Percentiles rank a stretch among this genome's conserved stretches.
Conservation (phyloP, 2,329 filamentous ascomycete species). For the Ophiostoma novo-ulmi region DNA sequence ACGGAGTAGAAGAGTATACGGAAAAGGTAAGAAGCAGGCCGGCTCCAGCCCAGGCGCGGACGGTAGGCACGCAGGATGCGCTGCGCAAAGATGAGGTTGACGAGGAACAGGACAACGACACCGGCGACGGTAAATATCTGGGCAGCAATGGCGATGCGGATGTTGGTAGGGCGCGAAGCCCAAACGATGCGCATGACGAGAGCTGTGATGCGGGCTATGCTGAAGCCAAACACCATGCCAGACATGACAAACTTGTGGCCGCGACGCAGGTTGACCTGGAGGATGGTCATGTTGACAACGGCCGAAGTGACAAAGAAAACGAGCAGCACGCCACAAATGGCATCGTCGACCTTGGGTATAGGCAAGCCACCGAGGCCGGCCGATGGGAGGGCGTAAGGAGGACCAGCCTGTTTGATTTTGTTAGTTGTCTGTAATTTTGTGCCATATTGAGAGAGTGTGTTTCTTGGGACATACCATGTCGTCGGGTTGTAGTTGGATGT, state of each 20-base stretch:
- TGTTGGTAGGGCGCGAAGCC: constrained; percentile 41
- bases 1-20: constrained; percentile 52
- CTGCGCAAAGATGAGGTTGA: constrained; percentile 73
- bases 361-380: constrained; percentile 57
- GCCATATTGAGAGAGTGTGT: background rate
- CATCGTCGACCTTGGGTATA: constrained; percentile 54
- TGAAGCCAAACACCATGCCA: constrained; percentile 54
- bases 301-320: constrained; percentile 52
- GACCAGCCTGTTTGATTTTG: constrained; percentile 26
- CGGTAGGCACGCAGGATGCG: constrained; percentile 69
- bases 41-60: constrained; percentile 65
- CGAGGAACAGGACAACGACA: constrained; percentile 67
- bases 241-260: constrained; percentile 58
- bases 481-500: background rate
- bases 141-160: constrained; percentile 52
- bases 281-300: constrained; percentile 53
- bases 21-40: constrained; percentile 47
- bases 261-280: constrained; percentile 46
- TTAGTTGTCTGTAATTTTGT: background rate
- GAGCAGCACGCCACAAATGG: constrained; percentile 60
- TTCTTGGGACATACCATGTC: constrained; percentile 8
- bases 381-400: constrained; percentile 40
- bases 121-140: constrained; percentile 68
- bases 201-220: constrained; percentile 49
- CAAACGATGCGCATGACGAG: constrained; percentile 50